Percentiles rank a stretch among this genome's conserved stretches.
phyloP scores from a whole-genome alignment of 2,329 filamentous ascomycete genomes.

The Sporothrix protearum region DNA sequence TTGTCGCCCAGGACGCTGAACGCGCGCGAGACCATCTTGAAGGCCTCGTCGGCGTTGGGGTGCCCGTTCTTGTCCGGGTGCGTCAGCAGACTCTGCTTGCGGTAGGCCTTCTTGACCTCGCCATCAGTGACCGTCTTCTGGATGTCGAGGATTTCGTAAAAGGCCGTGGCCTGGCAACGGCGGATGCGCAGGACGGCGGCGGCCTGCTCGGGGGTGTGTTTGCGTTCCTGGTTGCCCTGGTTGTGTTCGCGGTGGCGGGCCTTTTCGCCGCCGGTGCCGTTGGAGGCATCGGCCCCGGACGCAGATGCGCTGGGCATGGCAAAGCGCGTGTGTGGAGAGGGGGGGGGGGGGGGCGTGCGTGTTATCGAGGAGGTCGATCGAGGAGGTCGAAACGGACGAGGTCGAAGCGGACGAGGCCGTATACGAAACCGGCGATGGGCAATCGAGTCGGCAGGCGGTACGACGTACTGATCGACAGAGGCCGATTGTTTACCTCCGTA shows the following conservation, averaged over 20 bases:
- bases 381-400: background rate
- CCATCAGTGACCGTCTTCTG: conserved; percentile 65
- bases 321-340: conserved; percentile 8
- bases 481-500: background rate
- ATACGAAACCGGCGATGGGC: background rate
- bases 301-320: conserved; percentile 50
- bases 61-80: conserved; percentile 99
- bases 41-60: conserved; percentile 91
- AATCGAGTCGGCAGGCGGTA: background rate
- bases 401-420: background rate
- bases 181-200: conserved; percentile 86
- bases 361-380: background rate
- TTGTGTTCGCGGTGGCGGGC: conserved; percentile 62
- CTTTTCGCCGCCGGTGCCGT: conserved; percentile 33
- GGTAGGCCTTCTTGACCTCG: conserved; percentile 97
- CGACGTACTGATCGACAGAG: background rate
- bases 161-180: conserved; percentile 77
- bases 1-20: conserved; percentile 91
- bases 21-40: conserved; percentile 94
- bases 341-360: too few species aligned
- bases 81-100: conserved; percentile 87
- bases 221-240: conserved; percentile 70
- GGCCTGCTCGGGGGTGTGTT: conserved; percentile 87
- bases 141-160: conserved; percentile 87
- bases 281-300: conserved; percentile 52